Percentiles rank a stretch among this genome's conserved stretches.
Evolutionary conservation across 2,329 filamentous ascomycete species (phyloP).

Genomic region (Chalaropsis thielavioides): DNA sequence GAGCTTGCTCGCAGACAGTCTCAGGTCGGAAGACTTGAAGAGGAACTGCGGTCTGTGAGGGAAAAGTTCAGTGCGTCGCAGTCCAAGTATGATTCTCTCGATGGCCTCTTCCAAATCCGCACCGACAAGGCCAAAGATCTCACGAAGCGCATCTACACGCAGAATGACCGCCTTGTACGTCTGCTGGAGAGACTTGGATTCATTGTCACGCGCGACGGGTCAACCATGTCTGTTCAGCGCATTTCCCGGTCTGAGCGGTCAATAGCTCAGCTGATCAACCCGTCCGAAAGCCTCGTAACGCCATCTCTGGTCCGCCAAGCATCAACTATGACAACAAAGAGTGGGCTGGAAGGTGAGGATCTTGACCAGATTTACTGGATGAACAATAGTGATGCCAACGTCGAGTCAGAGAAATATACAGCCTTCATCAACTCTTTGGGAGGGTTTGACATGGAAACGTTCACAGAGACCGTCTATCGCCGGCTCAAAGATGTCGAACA

Average conservation of each 20-base stretch:
- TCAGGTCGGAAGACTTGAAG: constrained; percentile 60
- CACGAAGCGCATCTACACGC: constrained; percentile 65
- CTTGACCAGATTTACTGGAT: constrained; percentile 73
- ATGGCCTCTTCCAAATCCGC: constrained; percentile 51
- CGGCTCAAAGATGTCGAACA: constrained; percentile 88
- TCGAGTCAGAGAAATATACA: constrained; percentile 58
- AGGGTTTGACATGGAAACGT: constrained; percentile 69
- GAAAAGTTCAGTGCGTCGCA: constrained; percentile 47
- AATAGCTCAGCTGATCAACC: constrained; percentile 34
- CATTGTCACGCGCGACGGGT: constrained; percentile 58
- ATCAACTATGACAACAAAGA: constrained; percentile 37
- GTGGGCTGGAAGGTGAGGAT: constrained; percentile 47
- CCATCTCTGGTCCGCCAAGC: constrained; percentile 39
- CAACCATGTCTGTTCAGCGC: constrained; percentile 61
- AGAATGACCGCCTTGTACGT: constrained; percentile 69
- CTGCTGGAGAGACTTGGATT: constrained; percentile 82
- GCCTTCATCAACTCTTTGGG: constrained; percentile 60
- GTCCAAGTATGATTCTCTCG: constrained; percentile 35
- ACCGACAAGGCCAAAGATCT: constrained; percentile 65
- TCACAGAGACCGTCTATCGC: constrained; percentile 73
- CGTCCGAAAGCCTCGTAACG: constrained; percentile 34
- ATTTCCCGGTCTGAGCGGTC: constrained; percentile 45
- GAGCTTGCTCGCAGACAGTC: constrained; percentile 62
- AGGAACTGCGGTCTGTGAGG: constrained; percentile 55
- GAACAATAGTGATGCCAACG: constrained; percentile 46